Percentiles rank a stretch among this genome's conserved stretches.
These are phyloP conservation scores for Plasmodium chabaudi DNA, from an alignment of 169 alveolate genomes.

Conservation along the genomic window DNA sequence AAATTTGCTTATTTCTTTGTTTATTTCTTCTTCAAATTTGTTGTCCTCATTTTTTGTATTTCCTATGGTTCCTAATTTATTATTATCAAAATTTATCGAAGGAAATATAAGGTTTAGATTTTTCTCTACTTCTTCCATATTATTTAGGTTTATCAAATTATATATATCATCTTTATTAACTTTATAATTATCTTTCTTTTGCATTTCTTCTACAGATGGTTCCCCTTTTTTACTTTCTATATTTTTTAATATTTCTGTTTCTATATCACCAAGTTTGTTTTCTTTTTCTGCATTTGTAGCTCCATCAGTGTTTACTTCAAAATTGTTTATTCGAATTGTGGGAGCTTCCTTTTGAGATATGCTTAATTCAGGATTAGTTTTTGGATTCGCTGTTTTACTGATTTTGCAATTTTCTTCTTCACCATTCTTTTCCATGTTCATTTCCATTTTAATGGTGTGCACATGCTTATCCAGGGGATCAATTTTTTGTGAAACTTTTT, in stretches of 20 bases:
- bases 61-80: neutral
- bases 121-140: constrained; percentile 28
- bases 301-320: neutral
- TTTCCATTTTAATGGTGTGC: too few relatives aligned
- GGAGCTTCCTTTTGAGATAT: neutral
- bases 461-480: too few relatives aligned
- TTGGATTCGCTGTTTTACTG: too few relatives aligned
- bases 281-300: neutral
- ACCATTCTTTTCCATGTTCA: neutral
- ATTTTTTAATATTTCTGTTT: neutral
- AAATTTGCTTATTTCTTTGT: constrained; percentile 43
- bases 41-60: constrained; percentile 4
- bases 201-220: neutral
- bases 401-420: neutral
- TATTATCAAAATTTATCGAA: constrained; percentile 19
- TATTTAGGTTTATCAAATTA: constrained; percentile 7
- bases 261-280: neutral
- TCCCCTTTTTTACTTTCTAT: constrained; percentile 2
- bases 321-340: neutral
- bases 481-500: too few relatives aligned
- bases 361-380: too few relatives aligned
- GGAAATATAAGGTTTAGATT: constrained; percentile 30
- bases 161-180: constrained; percentile 8
- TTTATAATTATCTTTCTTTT: constrained; percentile 10
- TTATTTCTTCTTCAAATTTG: constrained; percentile 32